phyloP scores from a whole-genome alignment of 495 filamentous ascomycete genomes.

The Patellaria atrata region DNA sequence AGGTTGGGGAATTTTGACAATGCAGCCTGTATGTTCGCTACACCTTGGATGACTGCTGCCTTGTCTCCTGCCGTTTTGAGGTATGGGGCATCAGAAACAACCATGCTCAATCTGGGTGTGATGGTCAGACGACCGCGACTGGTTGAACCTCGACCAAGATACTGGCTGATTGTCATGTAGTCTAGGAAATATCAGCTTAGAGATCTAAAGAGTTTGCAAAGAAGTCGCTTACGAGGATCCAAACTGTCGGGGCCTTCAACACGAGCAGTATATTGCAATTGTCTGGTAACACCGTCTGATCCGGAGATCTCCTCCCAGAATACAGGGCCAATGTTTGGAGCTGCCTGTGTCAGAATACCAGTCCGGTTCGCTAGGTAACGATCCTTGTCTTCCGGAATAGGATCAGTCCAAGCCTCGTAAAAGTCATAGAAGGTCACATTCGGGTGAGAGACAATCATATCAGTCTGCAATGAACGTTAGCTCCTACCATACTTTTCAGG shows the following conservation, averaged over 20 bases:
- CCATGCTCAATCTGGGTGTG: slow-evolving; percentile 38
- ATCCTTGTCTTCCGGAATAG: slow-evolving; percentile 32
- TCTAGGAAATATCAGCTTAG: slow-evolving; percentile 19
- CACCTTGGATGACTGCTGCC: slow-evolving; percentile 34
- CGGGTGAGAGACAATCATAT: slow-evolving; percentile 47
- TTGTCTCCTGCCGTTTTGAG: slow-evolving; percentile 39
- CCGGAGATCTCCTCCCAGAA: slow-evolving; percentile 45
- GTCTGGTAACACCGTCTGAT: slow-evolving; percentile 47
- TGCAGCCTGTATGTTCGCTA: slow-evolving; percentile 44
- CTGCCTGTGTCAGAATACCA: slow-evolving; percentile 54
- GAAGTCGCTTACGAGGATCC: no score
- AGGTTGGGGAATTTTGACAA: slow-evolving; percentile 39
- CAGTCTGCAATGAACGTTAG: slow-evolving; percentile 39
- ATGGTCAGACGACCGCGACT: slow-evolving; percentile 51
- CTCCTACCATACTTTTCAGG: neutral
- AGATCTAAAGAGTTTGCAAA: no score
- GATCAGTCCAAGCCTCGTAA: slow-evolving; percentile 41
- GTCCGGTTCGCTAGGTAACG: slow-evolving; percentile 36
- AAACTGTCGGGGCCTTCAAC: slow-evolving; percentile 33
- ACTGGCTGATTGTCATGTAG: slow-evolving; percentile 49
- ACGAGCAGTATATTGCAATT: slow-evolving; percentile 51
- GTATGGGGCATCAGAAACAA: slow-evolving; percentile 40
- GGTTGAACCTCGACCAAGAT: slow-evolving; percentile 47
- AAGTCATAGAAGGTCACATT: slow-evolving; percentile 50
- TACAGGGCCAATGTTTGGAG: slow-evolving; percentile 51